Evolutionary conservation across 768 basidiomycete species (phyloP), one percentile per base, ranked within the genome.

Genomic region (Kwoniella bestiolae): DNA sequence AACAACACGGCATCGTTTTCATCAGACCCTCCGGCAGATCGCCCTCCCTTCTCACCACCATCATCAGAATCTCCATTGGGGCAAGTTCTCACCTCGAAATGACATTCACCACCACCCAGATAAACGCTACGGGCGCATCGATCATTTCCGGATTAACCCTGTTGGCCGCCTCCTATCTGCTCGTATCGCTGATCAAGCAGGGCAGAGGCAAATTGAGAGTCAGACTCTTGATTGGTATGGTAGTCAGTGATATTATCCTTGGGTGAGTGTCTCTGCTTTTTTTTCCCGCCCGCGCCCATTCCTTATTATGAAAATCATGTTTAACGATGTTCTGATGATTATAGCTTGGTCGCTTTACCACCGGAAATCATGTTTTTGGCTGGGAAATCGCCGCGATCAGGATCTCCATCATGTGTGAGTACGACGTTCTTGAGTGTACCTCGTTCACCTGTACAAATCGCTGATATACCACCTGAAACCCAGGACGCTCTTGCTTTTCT

Each of bases 161-260:
- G 26, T 7, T 78, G 18, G 68, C 68, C 4, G 69, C 77, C 3
- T 11, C 38, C 18, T 79, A 74, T 45, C 67, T 80, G 14, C 29
- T 79, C 26, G 5, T 46, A 1, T 60, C 66, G 5, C 35, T 80
- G 16, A 14, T 44, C 2, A 60, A 52, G 44, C 77, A 78, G 66
- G 76, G 76, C 18, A 58, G 63, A 28, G 69, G 73, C 3, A 80
- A 78, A 49, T 60, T 80, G 25, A 65, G 79, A 35, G 76, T 79
- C 3, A 65, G 75, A 49, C 56, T 79, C 47, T 59, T 80, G 50
- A 7, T 75, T 9, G 79, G 79, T 0, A 75, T 80, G 78, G 76
- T 80, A n/a, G 45, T 74, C 18, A 75, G 76, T 47, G 79, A 80
- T 71, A 38, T 79, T 14, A 18, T 63, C 3, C 47, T 80, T 4